Conservation (phyloP, 1,139 yeast species). For the Kluyveromyces sp. region DNA sequence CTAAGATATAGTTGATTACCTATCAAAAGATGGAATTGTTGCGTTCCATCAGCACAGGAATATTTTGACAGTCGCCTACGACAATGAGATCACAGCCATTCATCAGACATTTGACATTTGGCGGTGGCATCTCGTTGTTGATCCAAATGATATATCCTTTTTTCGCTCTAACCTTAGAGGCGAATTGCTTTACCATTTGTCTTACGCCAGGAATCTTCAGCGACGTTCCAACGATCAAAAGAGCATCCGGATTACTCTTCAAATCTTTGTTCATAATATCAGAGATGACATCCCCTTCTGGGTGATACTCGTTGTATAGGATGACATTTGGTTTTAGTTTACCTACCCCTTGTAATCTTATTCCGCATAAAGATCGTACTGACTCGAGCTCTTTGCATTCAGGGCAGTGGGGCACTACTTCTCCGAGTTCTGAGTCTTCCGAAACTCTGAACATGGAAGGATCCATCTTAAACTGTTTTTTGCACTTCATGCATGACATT, state of each 20-base stretch:
- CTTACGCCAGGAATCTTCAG: slow-evolving; percentile 82
- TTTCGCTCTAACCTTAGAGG: slow-evolving; percentile 55
- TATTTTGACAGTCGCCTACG: slow-evolving; percentile 52
- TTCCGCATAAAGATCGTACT: slow-evolving; percentile 51
- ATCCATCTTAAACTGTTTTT: slow-evolving; percentile 39
- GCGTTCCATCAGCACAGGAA: slow-evolving; percentile 15
- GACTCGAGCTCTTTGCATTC: slow-evolving; percentile 49
- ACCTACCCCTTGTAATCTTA: slow-evolving; percentile 71
- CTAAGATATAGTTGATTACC: not conserved
- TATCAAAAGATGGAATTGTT: not conserved
- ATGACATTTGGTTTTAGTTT: slow-evolving; percentile 75
- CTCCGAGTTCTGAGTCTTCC: slow-evolving; percentile 14
- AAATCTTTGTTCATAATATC: slow-evolving; percentile 64
- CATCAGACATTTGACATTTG: slow-evolving; percentile 42
- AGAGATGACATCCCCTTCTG: slow-evolving; percentile 78
- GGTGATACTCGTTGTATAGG: slow-evolving; percentile 79
- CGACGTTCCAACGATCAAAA: slow-evolving; percentile 81
- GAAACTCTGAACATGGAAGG: slow-evolving; percentile 35
- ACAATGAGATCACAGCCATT: slow-evolving; percentile 49
- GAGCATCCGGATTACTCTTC: slow-evolving; percentile 61
- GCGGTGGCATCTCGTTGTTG: slow-evolving; percentile 47
- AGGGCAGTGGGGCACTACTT: slow-evolving; percentile 45
- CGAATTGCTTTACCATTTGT: slow-evolving; percentile 62
- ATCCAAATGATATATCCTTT: slow-evolving; percentile 54
- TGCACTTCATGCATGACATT: slow-evolving; percentile 72